Evolutionary conservation across 306 rosid genomes (phyloP), one percentile per base, ranked within the genome.

Genomic region (Trifolium fragiferum): DNA sequence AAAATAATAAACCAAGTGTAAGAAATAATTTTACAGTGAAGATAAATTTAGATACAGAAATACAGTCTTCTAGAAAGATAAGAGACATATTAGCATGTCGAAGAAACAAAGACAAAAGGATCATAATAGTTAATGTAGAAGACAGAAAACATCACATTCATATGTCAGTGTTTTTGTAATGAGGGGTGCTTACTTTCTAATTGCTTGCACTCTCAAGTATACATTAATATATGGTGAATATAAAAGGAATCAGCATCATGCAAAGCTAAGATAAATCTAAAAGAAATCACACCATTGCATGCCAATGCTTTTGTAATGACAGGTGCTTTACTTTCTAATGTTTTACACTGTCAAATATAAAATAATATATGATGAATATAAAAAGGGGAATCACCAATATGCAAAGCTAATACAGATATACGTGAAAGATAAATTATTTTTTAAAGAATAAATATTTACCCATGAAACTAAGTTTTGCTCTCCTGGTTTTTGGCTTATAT

Each of bases 401-500:
- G 73, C 72, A 74, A 74, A 74, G 43, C 66, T 62, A 63, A 49
- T 25, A 69, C 54, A 80, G 53, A 59, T 57, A 47, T 61, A 66
- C 63, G 35, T 20, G 12, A 50, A 44, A 33, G 59, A 58, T 58
- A 30, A 44, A 3, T 44, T 44, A 44, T 44, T 44, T 44, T 44
- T 27, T 20, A 73, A 12, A 68, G 19, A 43, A 59, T 30, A 57
- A 70, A 82, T 21, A 71, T 83, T 84, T 49, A 94, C 98, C 97
- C 99, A 95, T 73, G 89, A 51, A 72, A 95, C 87, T 40, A 95
- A 78, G 87, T 92, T 92, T 73, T 95, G 99, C 80, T 95, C 99
- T 76, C 97, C 98, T 4, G 75, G 89, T 75, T 10, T 90, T 84
- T 76, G 89, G 44, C 61, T 68, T 70, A 40, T 0, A 63, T 95